Conservation (phyloP, 306 rosid genomes). For the Delonix regia region DNA sequence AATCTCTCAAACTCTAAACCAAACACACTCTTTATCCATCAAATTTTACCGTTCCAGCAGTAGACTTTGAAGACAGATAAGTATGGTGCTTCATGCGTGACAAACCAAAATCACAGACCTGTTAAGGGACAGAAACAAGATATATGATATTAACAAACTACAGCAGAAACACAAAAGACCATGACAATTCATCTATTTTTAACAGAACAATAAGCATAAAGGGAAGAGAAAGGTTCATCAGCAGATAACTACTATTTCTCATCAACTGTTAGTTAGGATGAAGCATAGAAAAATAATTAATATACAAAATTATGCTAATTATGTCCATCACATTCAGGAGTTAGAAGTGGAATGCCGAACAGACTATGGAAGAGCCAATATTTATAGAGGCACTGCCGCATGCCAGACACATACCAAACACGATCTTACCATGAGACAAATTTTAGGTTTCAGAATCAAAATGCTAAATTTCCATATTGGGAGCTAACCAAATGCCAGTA, state of each 20-base stretch:
- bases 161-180: constrained; percentile 1
- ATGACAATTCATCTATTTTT: not conserved
- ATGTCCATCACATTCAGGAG: not conserved
- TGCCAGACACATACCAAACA: not conserved
- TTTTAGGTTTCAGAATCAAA: not conserved
- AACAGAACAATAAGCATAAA: constrained; percentile 19
- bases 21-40: constrained; percentile 14
- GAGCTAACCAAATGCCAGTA: not conserved
- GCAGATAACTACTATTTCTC: not conserved
- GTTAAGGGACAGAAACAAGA: constrained; percentile 36
- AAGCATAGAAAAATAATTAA: constrained; percentile 7
- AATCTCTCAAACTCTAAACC: too few relatives aligned
- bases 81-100: constrained; percentile 94
- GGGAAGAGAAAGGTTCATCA: not conserved
- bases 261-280: constrained; percentile 12
- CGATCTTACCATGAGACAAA: not conserved
- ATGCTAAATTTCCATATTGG: constrained; percentile 7
- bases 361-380: not conserved
- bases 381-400: not conserved
- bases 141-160: not conserved
- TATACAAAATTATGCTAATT: constrained; percentile 4
- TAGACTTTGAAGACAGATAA: constrained; percentile 90
- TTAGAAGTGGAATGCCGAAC: constrained; percentile 13
- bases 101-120: constrained; percentile 99
- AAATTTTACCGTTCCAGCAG: constrained; percentile 96